phyloP scores from a whole-genome alignment of 441 rosid genomes.

The Gossypium schwendimanii region DNA sequence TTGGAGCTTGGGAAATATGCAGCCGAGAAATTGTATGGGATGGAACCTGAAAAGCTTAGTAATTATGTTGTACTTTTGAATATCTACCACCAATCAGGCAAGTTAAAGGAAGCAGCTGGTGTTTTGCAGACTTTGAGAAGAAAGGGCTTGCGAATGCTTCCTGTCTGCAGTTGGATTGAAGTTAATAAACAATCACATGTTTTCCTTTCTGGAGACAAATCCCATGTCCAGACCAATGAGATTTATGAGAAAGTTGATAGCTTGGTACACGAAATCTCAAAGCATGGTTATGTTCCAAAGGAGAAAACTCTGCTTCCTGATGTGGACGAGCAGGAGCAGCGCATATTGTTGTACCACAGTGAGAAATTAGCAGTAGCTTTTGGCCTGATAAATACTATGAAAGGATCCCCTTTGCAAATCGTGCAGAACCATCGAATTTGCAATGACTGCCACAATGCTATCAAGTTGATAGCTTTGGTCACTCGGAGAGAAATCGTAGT shows the following conservation, averaged over 20 bases:
- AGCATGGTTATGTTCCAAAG: conserved; percentile 41
- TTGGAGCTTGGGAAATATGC: conserved; percentile 75
- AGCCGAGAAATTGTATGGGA: conserved; percentile 70
- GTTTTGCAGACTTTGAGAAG: conserved; percentile 60
- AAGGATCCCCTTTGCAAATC: conserved; percentile 57
- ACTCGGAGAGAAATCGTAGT: conserved; percentile 56
- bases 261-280: conserved; percentile 52
- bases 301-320: conserved; percentile 60
- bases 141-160: conserved; percentile 71
- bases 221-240: conserved; percentile 48
- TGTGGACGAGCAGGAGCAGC: conserved; percentile 60
- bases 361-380: conserved; percentile 85
- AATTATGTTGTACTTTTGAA: conserved; percentile 74
- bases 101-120: conserved; percentile 57
- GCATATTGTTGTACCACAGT: conserved; percentile 42
- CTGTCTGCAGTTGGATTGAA: conserved; percentile 79
- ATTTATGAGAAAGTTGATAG: conserved; percentile 61
- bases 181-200: conserved; percentile 40
- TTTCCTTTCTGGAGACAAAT: conserved; percentile 63
- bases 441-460: conserved; percentile 66
- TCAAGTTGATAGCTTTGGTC: conserved; percentile 53
- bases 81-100: conserved; percentile 66
- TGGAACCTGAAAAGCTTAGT: conserved; percentile 79
- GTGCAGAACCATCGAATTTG: conserved; percentile 85
- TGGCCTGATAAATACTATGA: conserved; percentile 48